Evolutionary conservation across 2,329 filamentous ascomycete species (phyloP).

Genomic region (Fusarium circinatum): DNA sequence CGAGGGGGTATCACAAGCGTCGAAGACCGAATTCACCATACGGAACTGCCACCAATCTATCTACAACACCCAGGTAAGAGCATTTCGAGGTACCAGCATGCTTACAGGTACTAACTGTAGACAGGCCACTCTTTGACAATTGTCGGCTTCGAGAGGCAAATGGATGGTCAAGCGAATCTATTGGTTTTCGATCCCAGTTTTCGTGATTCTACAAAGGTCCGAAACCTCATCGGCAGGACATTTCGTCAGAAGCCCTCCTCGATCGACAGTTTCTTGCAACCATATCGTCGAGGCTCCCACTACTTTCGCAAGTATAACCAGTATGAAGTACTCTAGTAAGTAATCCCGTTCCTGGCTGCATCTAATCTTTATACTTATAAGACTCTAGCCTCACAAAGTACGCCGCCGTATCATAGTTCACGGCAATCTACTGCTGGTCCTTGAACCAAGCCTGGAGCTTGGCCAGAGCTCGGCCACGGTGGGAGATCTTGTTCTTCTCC

Average conservation of each 20-base stretch:
- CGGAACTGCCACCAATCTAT: constrained; percentile 84
- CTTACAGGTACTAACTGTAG: not conserved
- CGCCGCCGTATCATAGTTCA: not conserved
- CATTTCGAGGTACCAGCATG: not conserved
- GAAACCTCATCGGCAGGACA: constrained; percentile 63
- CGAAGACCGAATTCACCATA: constrained; percentile 70
- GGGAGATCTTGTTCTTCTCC: constrained; percentile 92
- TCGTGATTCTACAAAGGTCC: constrained; percentile 72
- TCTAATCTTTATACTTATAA: constrained; percentile 7
- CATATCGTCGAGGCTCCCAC: constrained; percentile 75
- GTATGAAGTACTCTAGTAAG: constrained; percentile 83
- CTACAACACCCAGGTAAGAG: constrained; percentile 79
- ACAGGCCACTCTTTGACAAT: constrained; percentile 89
- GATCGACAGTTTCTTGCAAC: constrained; percentile 64
- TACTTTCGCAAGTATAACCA: constrained; percentile 77
- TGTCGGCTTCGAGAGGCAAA: constrained; percentile 79
- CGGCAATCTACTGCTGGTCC: constrained; percentile 44
- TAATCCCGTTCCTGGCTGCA: constrained; percentile 3
- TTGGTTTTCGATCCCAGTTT: constrained; percentile 92
- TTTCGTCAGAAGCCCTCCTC: constrained; percentile 56
- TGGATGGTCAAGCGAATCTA: constrained; percentile 72
- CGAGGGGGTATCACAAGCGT: constrained; percentile 56
- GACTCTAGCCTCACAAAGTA: constrained; percentile 32
- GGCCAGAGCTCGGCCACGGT: constrained; percentile 85
- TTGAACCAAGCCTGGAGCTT: constrained; percentile 87